Evolutionary conservation across 2,329 filamentous ascomycete species (phyloP).

Genomic region (Fusarium lateritium): DNA sequence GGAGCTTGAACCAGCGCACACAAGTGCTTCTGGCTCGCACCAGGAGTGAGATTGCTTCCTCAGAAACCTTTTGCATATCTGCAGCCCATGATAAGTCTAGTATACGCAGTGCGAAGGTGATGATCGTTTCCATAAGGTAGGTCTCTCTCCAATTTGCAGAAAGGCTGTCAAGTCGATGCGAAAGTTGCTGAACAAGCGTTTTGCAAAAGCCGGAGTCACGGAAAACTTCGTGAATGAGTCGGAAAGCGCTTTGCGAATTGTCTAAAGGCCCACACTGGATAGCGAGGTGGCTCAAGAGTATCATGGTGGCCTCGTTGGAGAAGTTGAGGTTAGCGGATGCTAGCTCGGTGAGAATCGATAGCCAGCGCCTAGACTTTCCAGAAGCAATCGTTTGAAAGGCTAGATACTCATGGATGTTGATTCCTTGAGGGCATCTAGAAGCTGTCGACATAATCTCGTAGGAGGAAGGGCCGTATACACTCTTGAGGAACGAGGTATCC

Average conservation of each 20-base stretch:
- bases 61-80: not conserved
- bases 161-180: conserved; percentile 60
- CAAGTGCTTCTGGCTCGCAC: conserved; percentile 53
- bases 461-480: conserved; percentile 63
- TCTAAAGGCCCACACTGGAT: conserved; percentile 67
- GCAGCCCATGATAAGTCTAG: conserved; percentile 41
- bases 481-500: conserved; percentile 31
- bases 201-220: conserved; percentile 64
- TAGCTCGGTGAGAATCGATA: conserved; percentile 64
- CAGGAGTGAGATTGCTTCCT: conserved; percentile 22
- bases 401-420: conserved; percentile 68
- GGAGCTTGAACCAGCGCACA: conserved; percentile 63
- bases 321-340: conserved; percentile 72
- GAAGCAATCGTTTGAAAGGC: conserved; percentile 65
- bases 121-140: conserved; percentile 69
- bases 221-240: conserved; percentile 66
- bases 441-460: conserved; percentile 69
- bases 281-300: conserved; percentile 66
- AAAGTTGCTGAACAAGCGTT: conserved; percentile 63
- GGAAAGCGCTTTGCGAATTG: conserved; percentile 46
- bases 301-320: conserved; percentile 66
- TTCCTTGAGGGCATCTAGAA: conserved; percentile 61
- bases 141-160: conserved; percentile 72
- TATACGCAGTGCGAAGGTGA: conserved; percentile 65
- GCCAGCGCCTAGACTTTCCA: conserved; percentile 65